Evolutionary conservation across 1,139 yeast genomes (phyloP), one percentile per base, ranked within the genome.

Genomic region (Pichia sp.): DNA sequence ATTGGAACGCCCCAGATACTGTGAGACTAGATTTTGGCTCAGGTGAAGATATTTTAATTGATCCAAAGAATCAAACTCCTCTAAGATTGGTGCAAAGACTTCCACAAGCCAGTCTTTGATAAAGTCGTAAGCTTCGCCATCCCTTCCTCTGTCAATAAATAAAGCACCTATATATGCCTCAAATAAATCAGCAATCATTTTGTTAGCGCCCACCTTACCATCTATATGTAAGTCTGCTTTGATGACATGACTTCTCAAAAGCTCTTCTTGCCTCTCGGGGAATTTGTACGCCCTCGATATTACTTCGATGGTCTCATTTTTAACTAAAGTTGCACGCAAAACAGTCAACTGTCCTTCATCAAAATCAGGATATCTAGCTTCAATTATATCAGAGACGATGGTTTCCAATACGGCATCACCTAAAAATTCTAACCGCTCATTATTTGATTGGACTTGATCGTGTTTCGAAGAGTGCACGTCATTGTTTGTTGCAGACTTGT

Each of bases 121-220:
- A 25, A 70, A 73, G 1, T 69, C 70, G 37, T 76, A 70, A 13
- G 56, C 56, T 6, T 41, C 31, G 45, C 79, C 76, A 3, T 74
- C 71, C 52, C 74, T 70, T 12, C 58, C 58, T 8, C 59, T 52
- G 58, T 87, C 95, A 42, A 82, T 74, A 10, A 82, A 80, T 41
- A 91, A 69, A 0, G 95, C 98, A 4, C 96, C 98, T 40, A 91
- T 76, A 62, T 90, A 91, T 0, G 97, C 96, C 68, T 91, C 97
- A 66, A 91, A 87, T 0, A 86, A 78, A 70, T 87, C 95, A 0
- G 95, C 91, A 61, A 75, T 74, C 3, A 49, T 47, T 36, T 54
- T 82, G 73, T 53, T 53, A 2, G 44, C 23, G 7, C 49, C 41
- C 21, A 44, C 43, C n/a, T 46, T 22, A 19, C 18, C 12, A 23